phyloP scores from a whole-genome alignment of 1,139 yeast genomes.

The Blastobotrys serpentis region DNA sequence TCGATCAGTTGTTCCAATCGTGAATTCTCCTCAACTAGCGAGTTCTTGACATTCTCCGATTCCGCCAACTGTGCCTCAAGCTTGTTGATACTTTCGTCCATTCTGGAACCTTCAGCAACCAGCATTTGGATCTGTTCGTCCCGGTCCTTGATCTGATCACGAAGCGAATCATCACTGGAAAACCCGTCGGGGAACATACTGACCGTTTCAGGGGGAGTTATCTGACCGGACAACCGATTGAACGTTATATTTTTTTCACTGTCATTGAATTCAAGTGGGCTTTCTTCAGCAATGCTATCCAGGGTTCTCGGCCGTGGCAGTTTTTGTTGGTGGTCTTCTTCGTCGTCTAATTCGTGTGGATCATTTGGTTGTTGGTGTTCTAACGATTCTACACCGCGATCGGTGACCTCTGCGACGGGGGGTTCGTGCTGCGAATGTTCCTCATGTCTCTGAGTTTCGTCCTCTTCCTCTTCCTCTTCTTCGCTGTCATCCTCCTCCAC shows the following conservation, averaged over 20 bases:
- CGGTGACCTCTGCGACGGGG: too few relatives aligned
- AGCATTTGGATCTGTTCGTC: conserved; percentile 36
- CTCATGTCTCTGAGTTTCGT: not conserved
- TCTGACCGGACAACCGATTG: conserved; percentile 15
- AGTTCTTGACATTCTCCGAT: conserved; percentile 32
- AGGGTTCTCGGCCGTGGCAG: conserved; percentile 11
- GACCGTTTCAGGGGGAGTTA: conserved; percentile 20
- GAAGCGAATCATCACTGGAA: conserved; percentile 12
- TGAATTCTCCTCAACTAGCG: conserved; percentile 37
- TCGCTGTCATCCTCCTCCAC: conserved; percentile 34
- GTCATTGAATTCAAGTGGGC: conserved; percentile 11
- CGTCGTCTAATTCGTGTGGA: conserved; percentile 7
- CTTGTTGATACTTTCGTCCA: conserved; percentile 32
- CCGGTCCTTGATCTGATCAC: conserved; percentile 26
- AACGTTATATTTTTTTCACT: not conserved
- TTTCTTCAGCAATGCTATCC: conserved; percentile 24
- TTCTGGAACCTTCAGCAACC: conserved; percentile 33
- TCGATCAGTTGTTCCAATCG: conserved; percentile 34
- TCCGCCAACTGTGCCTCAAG: conserved; percentile 35
- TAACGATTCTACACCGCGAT: conserved; percentile 9
- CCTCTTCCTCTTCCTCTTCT: conserved; percentile 23
- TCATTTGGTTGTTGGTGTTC: conserved; percentile 13
- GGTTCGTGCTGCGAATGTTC: not conserved
- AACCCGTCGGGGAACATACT: conserved; percentile 3
- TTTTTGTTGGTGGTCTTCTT: conserved; percentile 2